Evolutionary conservation across 2,329 filamentous ascomycete genomes (phyloP).

Genomic region (Clarireedia homoeocarpa): DNA sequence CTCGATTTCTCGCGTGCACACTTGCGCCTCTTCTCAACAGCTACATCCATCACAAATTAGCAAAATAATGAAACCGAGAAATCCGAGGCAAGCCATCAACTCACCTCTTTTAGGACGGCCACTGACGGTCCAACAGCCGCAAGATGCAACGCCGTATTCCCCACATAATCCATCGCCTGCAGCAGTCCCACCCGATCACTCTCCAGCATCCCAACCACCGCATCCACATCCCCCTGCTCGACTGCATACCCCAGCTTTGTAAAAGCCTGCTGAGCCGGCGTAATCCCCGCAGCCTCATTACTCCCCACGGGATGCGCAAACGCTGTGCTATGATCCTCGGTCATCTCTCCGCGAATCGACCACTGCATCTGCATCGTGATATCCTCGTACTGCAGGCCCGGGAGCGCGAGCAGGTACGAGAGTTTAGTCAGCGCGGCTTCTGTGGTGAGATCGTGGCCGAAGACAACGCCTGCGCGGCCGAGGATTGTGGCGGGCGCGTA

Average conservation of each 20-base stretch:
- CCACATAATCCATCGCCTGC: slow-evolving; percentile 31
- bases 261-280: slow-evolving; percentile 46
- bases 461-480: slow-evolving; percentile 59
- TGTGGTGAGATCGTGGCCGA: slow-evolving; percentile 61
- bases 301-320: slow-evolving; percentile 47
- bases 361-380: slow-evolving; percentile 54
- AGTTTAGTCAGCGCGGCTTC: slow-evolving; percentile 38
- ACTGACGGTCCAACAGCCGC: slow-evolving; percentile 37
- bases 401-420: slow-evolving; percentile 46
- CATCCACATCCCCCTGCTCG: slow-evolving; percentile 47
- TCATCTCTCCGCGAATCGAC: slow-evolving; percentile 59
- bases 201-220: slow-evolving; percentile 26
- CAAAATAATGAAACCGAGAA: neutral
- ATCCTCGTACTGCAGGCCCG: slow-evolving; percentile 47
- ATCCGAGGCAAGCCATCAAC: neutral
- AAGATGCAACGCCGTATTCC: slow-evolving; percentile 33
- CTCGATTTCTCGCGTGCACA: slow-evolving; percentile 57
- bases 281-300: slow-evolving; percentile 4
- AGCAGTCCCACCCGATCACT: slow-evolving; percentile 26
- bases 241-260: slow-evolving; percentile 57
- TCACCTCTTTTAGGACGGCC: slow-evolving; percentile 49
- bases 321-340: slow-evolving; percentile 34
- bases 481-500: slow-evolving; percentile 54
- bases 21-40: slow-evolving; percentile 51
- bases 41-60: neutral